phyloP scores from a whole-genome alignment of 352 stramenopile species.

The Globisporangium sylvaticum region DNA sequence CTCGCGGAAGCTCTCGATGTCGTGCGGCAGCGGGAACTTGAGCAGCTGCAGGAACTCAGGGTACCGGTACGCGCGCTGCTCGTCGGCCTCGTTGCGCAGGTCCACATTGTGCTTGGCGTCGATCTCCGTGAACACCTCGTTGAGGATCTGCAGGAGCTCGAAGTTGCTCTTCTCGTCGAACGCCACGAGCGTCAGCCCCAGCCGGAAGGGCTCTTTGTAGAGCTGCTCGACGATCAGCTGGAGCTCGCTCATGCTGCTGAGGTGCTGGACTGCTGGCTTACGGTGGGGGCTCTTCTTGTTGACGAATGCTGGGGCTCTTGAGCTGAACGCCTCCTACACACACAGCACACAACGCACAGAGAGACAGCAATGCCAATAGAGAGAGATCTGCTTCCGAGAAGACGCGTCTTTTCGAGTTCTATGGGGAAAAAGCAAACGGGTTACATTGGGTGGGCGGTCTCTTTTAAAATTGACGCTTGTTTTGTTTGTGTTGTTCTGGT shows the following conservation, averaged over 20 bases:
- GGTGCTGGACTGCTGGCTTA: not conserved
- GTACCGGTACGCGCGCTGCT: conserved; percentile 77
- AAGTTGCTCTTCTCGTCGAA: conserved; percentile 94
- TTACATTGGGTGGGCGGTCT: not conserved
- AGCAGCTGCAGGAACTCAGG: conserved; percentile 91
- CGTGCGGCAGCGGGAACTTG: conserved; percentile 87
- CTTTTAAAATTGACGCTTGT: not conserved
- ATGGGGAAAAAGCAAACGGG: too few species aligned
- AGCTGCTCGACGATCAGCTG: conserved; percentile 92
- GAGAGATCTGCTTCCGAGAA: not conserved
- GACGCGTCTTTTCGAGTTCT: conserved; percentile 13
- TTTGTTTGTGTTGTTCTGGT: conserved; percentile 4
- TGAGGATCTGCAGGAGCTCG: conserved; percentile 92
- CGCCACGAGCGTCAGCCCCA: conserved; percentile 86
- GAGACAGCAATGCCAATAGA: too few species aligned
- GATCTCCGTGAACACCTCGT: conserved; percentile 90
- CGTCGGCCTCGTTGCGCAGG: conserved; percentile 75
- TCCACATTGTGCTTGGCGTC: conserved; percentile 85
- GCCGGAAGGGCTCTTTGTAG: conserved; percentile 91
- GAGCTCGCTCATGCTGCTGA: conserved; percentile 81
- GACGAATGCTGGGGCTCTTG: not conserved
- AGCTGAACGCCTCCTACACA: not conserved
- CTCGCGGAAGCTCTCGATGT: conserved; percentile 72
- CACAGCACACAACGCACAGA: not conserved
- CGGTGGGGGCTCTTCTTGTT: not conserved